Base-by-base conservation (phyloP, 2,329 filamentous ascomycete species). In the Aspergillus japonicus region DNA sequence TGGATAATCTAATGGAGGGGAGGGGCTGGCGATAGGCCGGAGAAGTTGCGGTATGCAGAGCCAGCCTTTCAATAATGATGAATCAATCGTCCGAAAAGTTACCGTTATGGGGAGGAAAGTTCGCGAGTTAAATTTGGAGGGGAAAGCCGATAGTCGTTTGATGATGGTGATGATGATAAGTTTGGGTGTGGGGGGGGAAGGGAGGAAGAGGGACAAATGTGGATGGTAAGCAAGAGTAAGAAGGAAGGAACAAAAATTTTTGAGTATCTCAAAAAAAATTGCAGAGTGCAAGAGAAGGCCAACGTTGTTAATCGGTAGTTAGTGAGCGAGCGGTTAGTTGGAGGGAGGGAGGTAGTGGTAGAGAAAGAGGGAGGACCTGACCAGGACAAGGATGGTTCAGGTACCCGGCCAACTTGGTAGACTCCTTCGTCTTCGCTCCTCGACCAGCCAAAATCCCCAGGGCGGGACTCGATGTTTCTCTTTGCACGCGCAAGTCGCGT, bases 11-110 rank as follows among this genome's bases (percentile, higher is more conserved):
- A 57, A 62, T 47, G 54, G 52, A 57, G 42, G 33, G 42, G 50
- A 52, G 58, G 58, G 58, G 54, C 58, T 64, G 60, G 53, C 56
- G 61, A 57, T 62, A 58, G 57, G 58, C 54, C 60, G 60, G 59
- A 29, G 26, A 68, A 68, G 63, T 68, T 68, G 65, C 66, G 66
- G 66, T 68, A 68, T 68, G 65, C 64, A 66, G 62, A 61, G 60
- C 50, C 57, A 53, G 60, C 48, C 42, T 60, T 58, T 66, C 62
- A 59, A 56, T 63, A 61, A 59, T 55, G 42, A 48, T 47, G 26
- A 60, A 49, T 59, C 62, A 65, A 64, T 66, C 50, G 56, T 42
- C 66, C 64, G 64, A 65, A 58, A 62, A 58, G 60, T 60, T 64
- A 63, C 64, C 64, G 62, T 66, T 67, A 57, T 55, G 60, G 59